A percentile compares a stretch with the other conserved stretches of the same genome.
phyloP scores from a whole-genome alignment of 768 basidiomycete genomes.

The Cyclocybe aegerita region DNA sequence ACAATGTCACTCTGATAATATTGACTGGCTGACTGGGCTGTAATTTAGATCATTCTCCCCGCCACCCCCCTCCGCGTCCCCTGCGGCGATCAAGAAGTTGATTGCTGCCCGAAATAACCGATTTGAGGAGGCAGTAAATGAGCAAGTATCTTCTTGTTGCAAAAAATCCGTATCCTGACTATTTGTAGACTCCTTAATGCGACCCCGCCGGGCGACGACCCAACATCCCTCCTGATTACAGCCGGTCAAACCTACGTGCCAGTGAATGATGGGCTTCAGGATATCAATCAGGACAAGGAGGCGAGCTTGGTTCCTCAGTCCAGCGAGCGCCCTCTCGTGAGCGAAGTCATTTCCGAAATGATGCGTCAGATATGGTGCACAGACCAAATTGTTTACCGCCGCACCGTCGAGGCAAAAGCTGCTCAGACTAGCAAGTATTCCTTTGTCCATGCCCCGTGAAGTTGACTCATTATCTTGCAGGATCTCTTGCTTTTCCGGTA shows the following conservation, averaged over 20 bases:
- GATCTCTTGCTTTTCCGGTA: conserved; percentile 51
- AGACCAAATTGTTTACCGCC: conserved; percentile 63
- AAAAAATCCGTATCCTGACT: background rate
- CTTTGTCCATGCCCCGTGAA: conserved; percentile 1
- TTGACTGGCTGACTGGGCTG: conserved; percentile 1
- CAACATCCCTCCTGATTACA: conserved; percentile 59
- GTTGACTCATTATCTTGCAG: conserved; percentile 24
- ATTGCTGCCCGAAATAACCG: conserved; percentile 67
- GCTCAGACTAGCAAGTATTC: conserved; percentile 31
- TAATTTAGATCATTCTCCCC: conserved; percentile 22
- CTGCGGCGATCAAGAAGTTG: conserved; percentile 63
- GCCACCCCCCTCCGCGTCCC: conserved; percentile 42
- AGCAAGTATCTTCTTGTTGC: conserved; percentile 39
- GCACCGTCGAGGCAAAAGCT: conserved; percentile 51
- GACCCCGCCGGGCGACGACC: conserved; percentile 52
- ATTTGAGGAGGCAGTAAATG: conserved; percentile 66
- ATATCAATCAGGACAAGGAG: conserved; percentile 4
- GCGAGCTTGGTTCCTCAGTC: conserved; percentile 34
- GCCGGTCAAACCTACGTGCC: conserved; percentile 76
- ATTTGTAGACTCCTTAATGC: conserved; percentile 56
- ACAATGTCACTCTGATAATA: conserved; percentile 3
- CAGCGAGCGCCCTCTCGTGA: conserved; percentile 56
- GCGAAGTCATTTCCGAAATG: conserved; percentile 58
- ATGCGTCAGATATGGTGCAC: conserved; percentile 62
- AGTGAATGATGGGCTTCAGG: conserved; percentile 44